These are phyloP conservation scores for Parathielavia appendiculata DNA, from an alignment of 495 filamentous ascomycete species.

Conservation along the genomic window DNA sequence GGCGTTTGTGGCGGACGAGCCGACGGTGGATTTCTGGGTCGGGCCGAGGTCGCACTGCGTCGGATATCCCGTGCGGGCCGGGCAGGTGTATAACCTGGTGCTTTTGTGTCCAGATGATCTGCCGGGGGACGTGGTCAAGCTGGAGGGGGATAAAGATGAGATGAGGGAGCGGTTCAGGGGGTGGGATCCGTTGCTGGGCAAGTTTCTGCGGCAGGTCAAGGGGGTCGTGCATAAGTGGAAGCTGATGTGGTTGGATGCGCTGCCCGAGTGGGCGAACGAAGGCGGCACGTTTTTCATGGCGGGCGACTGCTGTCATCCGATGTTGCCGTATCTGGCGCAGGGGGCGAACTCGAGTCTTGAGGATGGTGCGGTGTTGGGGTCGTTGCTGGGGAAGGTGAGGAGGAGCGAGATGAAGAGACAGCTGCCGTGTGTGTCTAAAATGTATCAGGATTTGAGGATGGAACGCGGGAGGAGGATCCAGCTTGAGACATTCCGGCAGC, in stretches of 20 bases:
- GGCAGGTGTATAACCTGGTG: conserved; percentile 54
- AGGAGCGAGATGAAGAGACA: conserved; percentile 42
- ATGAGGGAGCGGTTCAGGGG: conserved; percentile 44
- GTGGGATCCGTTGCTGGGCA: conserved; percentile 51
- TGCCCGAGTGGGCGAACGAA: conserved; percentile 38
- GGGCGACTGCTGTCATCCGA: conserved; percentile 63
- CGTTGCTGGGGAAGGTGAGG: conserved; percentile 50
- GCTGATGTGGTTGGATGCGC: conserved; percentile 42
- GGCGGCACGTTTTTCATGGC: conserved; percentile 41
- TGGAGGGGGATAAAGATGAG: conserved; percentile 43
- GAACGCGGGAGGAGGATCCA: conserved; percentile 53
- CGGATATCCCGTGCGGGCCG: conserved; percentile 51
- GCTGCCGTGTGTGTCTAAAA: conserved; percentile 43
- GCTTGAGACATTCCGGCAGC: conserved; percentile 46
- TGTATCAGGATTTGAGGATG: conserved; percentile 60
- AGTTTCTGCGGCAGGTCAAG: conserved; percentile 43
- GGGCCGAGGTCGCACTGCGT: conserved; percentile 56
- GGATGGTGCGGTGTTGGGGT: conserved; percentile 50
- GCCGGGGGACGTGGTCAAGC: conserved; percentile 40
- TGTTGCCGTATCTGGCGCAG: conserved; percentile 64
- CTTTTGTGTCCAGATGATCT: conserved; percentile 50
- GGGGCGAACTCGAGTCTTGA: conserved; percentile 52
- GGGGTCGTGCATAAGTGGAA: conserved; percentile 51
- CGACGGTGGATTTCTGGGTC: conserved; percentile 66
- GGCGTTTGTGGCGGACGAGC: conserved; percentile 40